A percentile compares a stretch with the other conserved stretches of the same genome.
These are phyloP conservation scores for Dentipellis sp. DNA, from an alignment of 768 basidiomycete genomes.

Conservation along the genomic window DNA sequence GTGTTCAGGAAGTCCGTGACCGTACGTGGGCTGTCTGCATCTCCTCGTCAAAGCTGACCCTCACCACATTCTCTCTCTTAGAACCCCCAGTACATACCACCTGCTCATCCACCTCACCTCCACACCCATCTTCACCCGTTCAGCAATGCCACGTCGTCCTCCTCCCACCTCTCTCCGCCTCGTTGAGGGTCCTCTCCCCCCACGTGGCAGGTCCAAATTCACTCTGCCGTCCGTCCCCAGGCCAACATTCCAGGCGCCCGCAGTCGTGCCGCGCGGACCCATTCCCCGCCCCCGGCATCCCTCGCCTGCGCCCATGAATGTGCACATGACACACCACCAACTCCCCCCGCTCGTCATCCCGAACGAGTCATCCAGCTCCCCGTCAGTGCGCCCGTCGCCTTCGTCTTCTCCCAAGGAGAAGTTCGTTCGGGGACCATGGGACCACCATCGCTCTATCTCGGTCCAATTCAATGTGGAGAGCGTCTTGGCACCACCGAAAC, in stretches of 20 bases:
- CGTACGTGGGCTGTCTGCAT: not conserved
- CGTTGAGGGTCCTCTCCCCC: conserved; percentile 49
- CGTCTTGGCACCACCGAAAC: conserved; percentile 37
- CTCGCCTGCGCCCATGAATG: not conserved
- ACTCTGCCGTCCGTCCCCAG: conserved; percentile 57
- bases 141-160: conserved; percentile 53
- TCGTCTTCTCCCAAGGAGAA: conserved; percentile 14
- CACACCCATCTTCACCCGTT: not conserved
- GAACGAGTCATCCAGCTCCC: too few relatives aligned
- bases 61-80: not conserved
- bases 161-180: conserved; percentile 62
- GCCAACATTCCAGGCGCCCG: conserved; percentile 28
- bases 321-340: too few relatives aligned
- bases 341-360: too few relatives aligned
- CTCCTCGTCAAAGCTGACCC: not conserved
- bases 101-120: not conserved
- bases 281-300: not conserved
- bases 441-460: conserved; percentile 38
- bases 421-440: conserved; percentile 45
- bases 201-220: conserved; percentile 54
- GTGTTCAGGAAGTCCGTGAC: not conserved
- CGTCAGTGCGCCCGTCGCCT: conserved; percentile 10
- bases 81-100: not conserved
- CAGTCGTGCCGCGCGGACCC: not conserved
- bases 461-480: conserved; percentile 36